A percentile compares a stretch with the other conserved stretches of the same genome.
These are phyloP conservation scores for Podaxis pistillaris DNA, from an alignment of 768 basidiomycete genomes.

Conservation along the genomic window DNA sequence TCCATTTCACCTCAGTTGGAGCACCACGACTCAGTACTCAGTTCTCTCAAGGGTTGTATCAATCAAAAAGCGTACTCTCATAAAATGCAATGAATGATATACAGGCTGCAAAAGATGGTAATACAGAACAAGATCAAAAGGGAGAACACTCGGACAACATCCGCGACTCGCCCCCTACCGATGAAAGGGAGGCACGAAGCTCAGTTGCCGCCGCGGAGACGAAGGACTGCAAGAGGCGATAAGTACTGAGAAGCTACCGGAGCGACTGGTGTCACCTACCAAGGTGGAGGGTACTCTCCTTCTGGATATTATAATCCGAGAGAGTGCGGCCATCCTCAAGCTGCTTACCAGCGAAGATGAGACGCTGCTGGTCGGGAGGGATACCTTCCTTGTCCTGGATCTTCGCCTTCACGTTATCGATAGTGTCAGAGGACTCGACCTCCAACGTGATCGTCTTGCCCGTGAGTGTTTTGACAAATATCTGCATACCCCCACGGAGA, in stretches of 20 bases:
- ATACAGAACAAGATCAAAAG: neutral
- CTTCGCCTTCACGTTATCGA: constrained; percentile 76
- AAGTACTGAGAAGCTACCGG: neutral
- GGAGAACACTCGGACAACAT: neutral
- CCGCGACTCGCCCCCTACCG: too few relatives aligned
- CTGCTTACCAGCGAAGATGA: constrained; percentile 83
- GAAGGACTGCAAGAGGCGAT: constrained; percentile 45
- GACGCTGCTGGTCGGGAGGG: constrained; percentile 73
- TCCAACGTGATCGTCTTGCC: constrained; percentile 78
- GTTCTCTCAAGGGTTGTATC: too few relatives aligned
- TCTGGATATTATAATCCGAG: constrained; percentile 77
- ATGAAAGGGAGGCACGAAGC: neutral
- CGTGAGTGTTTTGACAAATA: constrained; percentile 69
- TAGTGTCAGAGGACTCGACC: constrained; percentile 74
- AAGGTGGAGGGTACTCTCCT: constrained; percentile 70
- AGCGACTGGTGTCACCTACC: constrained; percentile 20
- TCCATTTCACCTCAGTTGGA: too few relatives aligned
- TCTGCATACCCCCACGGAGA: constrained; percentile 72
- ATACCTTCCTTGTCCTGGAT: constrained; percentile 83
- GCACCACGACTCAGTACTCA: too few relatives aligned
- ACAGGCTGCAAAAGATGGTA: too few relatives aligned
- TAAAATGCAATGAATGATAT: too few relatives aligned
- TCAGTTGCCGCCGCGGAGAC: constrained; percentile 72
- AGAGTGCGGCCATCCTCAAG: constrained; percentile 77
- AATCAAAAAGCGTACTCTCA: too few relatives aligned